Evolutionary conservation across 305 asterid genomes (phyloP).

Genomic region (Fraxinus velutina): DNA sequence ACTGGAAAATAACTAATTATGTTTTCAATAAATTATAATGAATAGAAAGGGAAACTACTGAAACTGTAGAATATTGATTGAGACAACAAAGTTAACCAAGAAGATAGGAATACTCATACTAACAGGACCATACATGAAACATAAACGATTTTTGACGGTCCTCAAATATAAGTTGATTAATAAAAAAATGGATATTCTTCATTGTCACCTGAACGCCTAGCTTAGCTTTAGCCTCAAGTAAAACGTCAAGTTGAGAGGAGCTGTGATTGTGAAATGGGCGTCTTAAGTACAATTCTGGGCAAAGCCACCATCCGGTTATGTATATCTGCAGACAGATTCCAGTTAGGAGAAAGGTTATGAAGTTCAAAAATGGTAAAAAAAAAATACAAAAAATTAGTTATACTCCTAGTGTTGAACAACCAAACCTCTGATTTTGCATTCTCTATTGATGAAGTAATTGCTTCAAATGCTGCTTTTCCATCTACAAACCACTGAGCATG

Average conservation of each 20-base stretch:
- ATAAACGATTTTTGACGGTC: not conserved
- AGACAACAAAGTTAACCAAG: slow-evolving; percentile 1
- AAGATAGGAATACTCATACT: not conserved
- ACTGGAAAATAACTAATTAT: not conserved
- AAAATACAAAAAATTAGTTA: not conserved
- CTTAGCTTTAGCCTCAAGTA: slow-evolving; percentile 85
- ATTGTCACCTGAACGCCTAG: slow-evolving; percentile 80
- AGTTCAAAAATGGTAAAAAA: not conserved
- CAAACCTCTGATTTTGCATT: slow-evolving; percentile 80
- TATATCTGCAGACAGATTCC: slow-evolving; percentile 53
- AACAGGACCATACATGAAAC: not conserved
- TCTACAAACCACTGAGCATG: slow-evolving; percentile 94
- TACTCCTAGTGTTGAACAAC: slow-evolving; percentile 11
- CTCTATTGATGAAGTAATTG: slow-evolving; percentile 79
- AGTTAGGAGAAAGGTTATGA: slow-evolving; percentile 23
- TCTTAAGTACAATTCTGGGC: slow-evolving; percentile 86
- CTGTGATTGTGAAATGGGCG: slow-evolving; percentile 70
- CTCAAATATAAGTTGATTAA: slow-evolving; percentile 5
- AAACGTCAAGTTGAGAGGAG: slow-evolving; percentile 71
- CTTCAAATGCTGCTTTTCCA: slow-evolving; percentile 87
- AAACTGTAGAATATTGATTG: slow-evolving; percentile 9
- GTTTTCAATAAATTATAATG: not conserved
- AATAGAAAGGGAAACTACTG: not conserved
- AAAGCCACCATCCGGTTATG: slow-evolving; percentile 99
- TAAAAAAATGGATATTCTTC: not conserved